These are phyloP conservation scores for Sclerotinia trifoliorum DNA, from an alignment of 2,329 filamentous ascomycete species.

Conservation along the genomic window DNA sequence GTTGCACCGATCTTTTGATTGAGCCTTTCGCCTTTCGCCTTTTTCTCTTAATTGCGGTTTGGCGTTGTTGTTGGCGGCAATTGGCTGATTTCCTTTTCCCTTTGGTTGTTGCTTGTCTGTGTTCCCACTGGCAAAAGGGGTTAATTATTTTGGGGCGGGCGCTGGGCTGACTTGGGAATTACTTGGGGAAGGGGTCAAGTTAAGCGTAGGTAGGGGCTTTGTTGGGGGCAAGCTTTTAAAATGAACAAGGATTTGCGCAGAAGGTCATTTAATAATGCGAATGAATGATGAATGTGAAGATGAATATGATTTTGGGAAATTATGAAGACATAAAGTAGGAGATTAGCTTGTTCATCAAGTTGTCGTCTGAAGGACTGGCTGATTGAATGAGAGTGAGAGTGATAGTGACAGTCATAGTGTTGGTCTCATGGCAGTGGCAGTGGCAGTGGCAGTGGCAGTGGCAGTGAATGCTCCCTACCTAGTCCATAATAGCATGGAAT, in stretches of 20 bases:
- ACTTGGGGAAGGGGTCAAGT: not conserved
- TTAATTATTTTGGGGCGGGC: not conserved
- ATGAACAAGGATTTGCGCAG: not conserved
- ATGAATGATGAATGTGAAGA: not conserved
- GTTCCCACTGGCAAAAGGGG: conserved; percentile 6
- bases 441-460: too few relatives aligned
- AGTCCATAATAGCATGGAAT: too few relatives aligned
- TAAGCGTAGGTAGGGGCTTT: not conserved
- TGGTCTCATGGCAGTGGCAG: too few relatives aligned
- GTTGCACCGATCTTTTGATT: not conserved
- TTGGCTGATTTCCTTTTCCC: not conserved
- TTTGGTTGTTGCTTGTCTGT: not conserved
- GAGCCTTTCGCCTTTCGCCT: not conserved
- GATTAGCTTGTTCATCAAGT: too few relatives aligned
- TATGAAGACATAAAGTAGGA: not conserved
- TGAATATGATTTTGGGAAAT: not conserved
- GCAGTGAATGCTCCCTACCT: too few relatives aligned
- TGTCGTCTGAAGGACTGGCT: too few relatives aligned
- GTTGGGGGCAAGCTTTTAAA: not conserved
- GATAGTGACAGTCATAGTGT: too few relatives aligned
- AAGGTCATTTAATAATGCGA: not conserved
- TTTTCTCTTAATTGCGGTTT: not conserved
- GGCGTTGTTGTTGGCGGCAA: not conserved
- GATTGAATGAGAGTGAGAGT: too few relatives aligned
- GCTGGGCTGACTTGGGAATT: not conserved